Conservation (phyloP, 73 alveolate species). For the Paramecium primaurelia region DNA sequence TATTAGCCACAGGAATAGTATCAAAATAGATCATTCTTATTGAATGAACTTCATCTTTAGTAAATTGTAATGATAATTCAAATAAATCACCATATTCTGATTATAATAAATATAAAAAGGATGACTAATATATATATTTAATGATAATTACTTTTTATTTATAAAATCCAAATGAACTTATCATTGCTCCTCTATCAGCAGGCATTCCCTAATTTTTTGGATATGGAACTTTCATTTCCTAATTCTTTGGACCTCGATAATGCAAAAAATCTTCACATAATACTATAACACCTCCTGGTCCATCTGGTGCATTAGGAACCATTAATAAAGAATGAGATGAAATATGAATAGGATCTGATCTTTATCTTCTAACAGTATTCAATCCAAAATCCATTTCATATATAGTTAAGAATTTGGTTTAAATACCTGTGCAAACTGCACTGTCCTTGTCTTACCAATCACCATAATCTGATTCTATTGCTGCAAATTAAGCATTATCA, state of each 20-base stretch:
- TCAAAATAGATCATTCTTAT: slow-evolving; percentile 88
- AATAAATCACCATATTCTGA: slow-evolving; percentile 97
- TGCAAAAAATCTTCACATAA: slow-evolving; percentile 65
- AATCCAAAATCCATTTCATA: slow-evolving; percentile 99
- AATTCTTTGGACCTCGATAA: slow-evolving; percentile 65
- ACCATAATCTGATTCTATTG: slow-evolving; percentile 97
- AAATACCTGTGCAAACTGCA: slow-evolving; percentile 80
- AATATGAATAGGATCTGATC: slow-evolving; percentile 90
- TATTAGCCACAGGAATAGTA: slow-evolving; percentile 88
- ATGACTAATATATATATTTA: background rate
- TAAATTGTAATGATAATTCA: slow-evolving; percentile 74
- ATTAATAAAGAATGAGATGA: slow-evolving; percentile 95
- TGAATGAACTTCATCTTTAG: slow-evolving; percentile 77
- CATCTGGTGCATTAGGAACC: slow-evolving; percentile 96
- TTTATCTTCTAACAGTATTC: slow-evolving; percentile 94
- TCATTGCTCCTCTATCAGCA: slow-evolving; percentile 52
- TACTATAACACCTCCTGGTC: slow-evolving; percentile 96
- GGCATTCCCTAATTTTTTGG: slow-evolving; percentile 54
- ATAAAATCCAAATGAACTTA: slow-evolving; percentile 48
- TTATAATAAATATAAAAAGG: slow-evolving; percentile 92
- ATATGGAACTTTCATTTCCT: slow-evolving; percentile 46
- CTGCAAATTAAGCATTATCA: slow-evolving; percentile 97
- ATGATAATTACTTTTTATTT: slow-evolving; percentile 18
- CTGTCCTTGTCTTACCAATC: slow-evolving; percentile 87
- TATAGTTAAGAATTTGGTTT: slow-evolving; percentile 84